Evolutionary conservation across 495 filamentous ascomycete species (phyloP).

Genomic region (Neurospora intermedia): DNA sequence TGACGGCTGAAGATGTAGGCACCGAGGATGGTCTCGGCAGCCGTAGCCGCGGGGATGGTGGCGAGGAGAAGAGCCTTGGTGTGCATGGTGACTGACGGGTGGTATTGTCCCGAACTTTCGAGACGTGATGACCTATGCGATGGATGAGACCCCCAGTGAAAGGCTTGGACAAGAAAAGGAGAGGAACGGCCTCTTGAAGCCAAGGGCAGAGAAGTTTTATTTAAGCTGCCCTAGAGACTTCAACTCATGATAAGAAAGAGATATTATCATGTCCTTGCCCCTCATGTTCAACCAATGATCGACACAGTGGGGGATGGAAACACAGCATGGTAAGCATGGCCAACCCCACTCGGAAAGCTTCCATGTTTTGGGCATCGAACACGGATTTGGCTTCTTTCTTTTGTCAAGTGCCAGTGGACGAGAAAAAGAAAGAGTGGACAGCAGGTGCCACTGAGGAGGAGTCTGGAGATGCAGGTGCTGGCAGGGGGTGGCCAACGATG

Average conservation of each 20-base stretch:
- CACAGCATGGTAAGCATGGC: not conserved
- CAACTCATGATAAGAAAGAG: not conserved
- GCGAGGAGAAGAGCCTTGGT: slow-evolving; percentile 15
- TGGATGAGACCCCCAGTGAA: not conserved
- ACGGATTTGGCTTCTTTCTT: not conserved
- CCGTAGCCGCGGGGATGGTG: slow-evolving; percentile 22
- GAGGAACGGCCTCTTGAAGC: not conserved
- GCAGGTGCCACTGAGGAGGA: not conserved
- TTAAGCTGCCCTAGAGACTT: not conserved
- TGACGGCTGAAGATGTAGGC: slow-evolving; percentile 62
- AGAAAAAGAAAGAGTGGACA: not conserved
- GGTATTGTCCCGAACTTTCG: not conserved
- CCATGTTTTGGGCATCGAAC: not conserved
- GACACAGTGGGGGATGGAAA: not conserved
- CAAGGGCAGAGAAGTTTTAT: not conserved
- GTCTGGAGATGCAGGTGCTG: not conserved
- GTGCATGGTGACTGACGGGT: slow-evolving; percentile 1
- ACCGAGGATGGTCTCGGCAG: slow-evolving; percentile 52
- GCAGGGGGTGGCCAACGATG: not conserved
- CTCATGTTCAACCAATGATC: not conserved
- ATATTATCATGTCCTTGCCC: not conserved
- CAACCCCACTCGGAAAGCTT: not conserved
- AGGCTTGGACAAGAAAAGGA: not conserved
- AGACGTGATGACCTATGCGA: not conserved
- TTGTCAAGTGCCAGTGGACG: not conserved